phyloP scores from a whole-genome alignment of 139 green algal species.

The Eudorina sp. region DNA sequence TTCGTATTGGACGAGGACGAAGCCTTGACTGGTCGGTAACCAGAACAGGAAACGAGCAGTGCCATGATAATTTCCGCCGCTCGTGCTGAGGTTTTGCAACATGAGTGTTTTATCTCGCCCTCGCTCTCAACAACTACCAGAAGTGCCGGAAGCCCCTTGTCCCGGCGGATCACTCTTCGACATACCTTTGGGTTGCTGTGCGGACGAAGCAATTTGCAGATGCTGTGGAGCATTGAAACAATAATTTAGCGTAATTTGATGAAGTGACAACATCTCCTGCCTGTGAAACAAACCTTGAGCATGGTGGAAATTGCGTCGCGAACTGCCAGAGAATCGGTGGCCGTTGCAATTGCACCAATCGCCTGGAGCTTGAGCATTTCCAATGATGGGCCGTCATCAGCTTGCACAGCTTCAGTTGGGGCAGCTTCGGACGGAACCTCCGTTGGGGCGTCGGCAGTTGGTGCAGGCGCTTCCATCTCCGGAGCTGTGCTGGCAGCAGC shows the following conservation, averaged over 20 bases:
- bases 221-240: not conserved
- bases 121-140: too few species aligned
- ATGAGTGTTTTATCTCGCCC: too few species aligned
- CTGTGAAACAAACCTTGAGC: not conserved
- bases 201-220: constrained; percentile 4
- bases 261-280: too few species aligned
- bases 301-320: not conserved
- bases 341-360: not conserved
- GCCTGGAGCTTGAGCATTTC: constrained; percentile 29
- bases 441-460: not conserved
- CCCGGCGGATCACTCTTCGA: not conserved
- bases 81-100: too few species aligned
- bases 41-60: too few species aligned
- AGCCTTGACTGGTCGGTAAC: too few species aligned
- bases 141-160: too few species aligned
- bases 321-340: not conserved
- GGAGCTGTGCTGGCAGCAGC: too few species aligned
- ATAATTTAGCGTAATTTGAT: not conserved
- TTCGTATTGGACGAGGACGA: too few species aligned
- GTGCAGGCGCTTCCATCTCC: too few species aligned
- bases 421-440: not conserved
- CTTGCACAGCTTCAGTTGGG: not conserved
- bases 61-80: too few species aligned
- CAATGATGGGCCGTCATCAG: constrained; percentile 15
- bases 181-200: not conserved